A percentile compares a stretch with the other conserved stretches of the same genome.
Conservation (phyloP, 1,139 yeast genomes). For the Yamadazyma pseudoaaseri region DNA sequence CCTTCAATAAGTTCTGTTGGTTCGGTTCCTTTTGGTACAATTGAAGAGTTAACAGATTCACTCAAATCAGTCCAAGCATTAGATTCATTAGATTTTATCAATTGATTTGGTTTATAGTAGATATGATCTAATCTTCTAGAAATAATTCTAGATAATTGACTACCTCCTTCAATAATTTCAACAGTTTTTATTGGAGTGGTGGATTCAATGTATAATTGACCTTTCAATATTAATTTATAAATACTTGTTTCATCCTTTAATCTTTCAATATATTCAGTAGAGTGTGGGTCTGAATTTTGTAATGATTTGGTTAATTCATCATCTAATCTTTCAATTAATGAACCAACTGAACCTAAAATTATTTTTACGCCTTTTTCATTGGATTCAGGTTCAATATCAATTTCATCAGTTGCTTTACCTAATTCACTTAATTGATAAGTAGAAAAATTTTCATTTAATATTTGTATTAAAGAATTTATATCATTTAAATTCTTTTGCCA, state of each 20-base stretch:
- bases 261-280: slow-evolving; percentile 89
- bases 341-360: slow-evolving; percentile 80
- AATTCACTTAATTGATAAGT: slow-evolving; percentile 74
- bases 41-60: slow-evolving; percentile 24
- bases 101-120: slow-evolving; percentile 84
- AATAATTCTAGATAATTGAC: slow-evolving; percentile 72
- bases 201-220: slow-evolving; percentile 80
- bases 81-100: slow-evolving; percentile 67
- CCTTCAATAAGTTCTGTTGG: slow-evolving; percentile 56
- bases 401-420: slow-evolving; percentile 75
- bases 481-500: slow-evolving; percentile 77
- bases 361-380: slow-evolving; percentile 65
- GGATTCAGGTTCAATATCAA: slow-evolving; percentile 73
- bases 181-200: slow-evolving; percentile 49
- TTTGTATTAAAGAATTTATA: slow-evolving; percentile 57
- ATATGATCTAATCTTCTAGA: slow-evolving; percentile 88
- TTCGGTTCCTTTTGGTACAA: slow-evolving; percentile 31
- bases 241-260: slow-evolving; percentile 82
- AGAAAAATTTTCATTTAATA: slow-evolving; percentile 61
- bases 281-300: slow-evolving; percentile 90
- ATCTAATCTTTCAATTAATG: slow-evolving; percentile 89
- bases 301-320: slow-evolving; percentile 90
- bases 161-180: slow-evolving; percentile 38
- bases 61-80: slow-evolving; percentile 62
- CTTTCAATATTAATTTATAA: slow-evolving; percentile 75